Conservation (phyloP, 768 basidiomycete genomes). For the Hysterangium stoloniferum region DNA sequence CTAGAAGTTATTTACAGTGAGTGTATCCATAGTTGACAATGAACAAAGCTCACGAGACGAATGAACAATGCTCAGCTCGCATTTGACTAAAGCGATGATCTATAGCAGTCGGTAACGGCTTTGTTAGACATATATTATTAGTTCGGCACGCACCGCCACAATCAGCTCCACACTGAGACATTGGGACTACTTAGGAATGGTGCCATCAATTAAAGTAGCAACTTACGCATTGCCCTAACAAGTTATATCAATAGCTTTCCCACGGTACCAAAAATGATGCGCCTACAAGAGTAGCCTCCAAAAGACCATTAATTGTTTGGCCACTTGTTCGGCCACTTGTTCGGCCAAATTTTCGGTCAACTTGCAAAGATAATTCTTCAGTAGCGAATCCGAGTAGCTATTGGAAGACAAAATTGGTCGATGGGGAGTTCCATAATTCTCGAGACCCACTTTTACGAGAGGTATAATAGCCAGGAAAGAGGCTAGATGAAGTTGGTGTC, state of each 20-base stretch:
- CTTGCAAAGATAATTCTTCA: constrained; percentile 73
- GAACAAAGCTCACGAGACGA: constrained; percentile 47
- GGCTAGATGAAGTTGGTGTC: constrained; percentile 34
- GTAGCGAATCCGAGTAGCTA: constrained; percentile 79
- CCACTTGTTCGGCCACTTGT: no score
- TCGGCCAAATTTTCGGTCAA: no score
- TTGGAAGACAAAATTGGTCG: neutral
- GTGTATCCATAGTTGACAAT: constrained; percentile 10
- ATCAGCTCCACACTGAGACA: constrained; percentile 53
- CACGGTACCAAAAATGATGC: constrained; percentile 4
- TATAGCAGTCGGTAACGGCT: constrained; percentile 20
- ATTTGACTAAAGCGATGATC: constrained; percentile 78
- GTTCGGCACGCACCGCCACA: constrained; percentile 66
- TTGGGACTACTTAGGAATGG: no score
- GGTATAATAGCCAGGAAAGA: constrained; percentile 80
- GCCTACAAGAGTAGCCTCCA: constrained; percentile 75
- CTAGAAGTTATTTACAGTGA: constrained; percentile 27
- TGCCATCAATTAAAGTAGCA: no score
- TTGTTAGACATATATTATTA: constrained; percentile 25
- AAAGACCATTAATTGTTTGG: constrained; percentile 71
- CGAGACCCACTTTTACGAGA: constrained; percentile 57
- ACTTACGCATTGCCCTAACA: constrained; percentile 25
- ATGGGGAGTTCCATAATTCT: neutral
- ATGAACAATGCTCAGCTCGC: constrained; percentile 75
- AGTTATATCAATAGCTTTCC: neutral